Conservation (phyloP, 257 asterid species). For the Thymus quinquecostatus region DNA sequence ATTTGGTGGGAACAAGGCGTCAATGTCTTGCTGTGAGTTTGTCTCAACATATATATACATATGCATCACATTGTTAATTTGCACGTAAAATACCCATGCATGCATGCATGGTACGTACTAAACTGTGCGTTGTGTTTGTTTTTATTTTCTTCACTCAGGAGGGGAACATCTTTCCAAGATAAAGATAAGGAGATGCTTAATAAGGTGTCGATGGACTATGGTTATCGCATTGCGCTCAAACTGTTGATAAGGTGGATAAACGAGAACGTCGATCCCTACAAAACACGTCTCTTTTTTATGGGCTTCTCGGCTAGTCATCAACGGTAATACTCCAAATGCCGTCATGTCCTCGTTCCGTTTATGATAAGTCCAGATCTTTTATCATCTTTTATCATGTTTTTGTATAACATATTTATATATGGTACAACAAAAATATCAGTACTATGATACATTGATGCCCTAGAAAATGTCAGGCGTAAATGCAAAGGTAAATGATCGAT, state of each 20-base stretch:
- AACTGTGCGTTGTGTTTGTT: neutral
- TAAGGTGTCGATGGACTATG: constrained; percentile 51
- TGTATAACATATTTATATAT: too few species aligned
- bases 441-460: too few species aligned
- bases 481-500: too few species aligned
- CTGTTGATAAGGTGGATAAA: constrained; percentile 69
- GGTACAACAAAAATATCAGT: too few species aligned
- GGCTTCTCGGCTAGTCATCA: constrained; percentile 80
- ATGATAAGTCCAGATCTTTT: too few species aligned
- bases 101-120: neutral
- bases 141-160: constrained; percentile 16
- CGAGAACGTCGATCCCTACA: constrained; percentile 58
- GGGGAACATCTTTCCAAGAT: constrained; percentile 66
- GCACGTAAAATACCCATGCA: too few species aligned
- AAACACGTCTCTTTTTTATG: constrained; percentile 58
- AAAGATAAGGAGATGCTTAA: constrained; percentile 45
- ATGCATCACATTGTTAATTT: neutral
- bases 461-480: too few species aligned
- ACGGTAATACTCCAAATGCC: constrained; percentile 34
- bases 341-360: too few species aligned
- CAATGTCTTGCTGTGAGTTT: constrained; percentile 47
- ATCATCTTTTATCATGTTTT: too few species aligned
- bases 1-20: constrained; percentile 86
- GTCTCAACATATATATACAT: neutral
- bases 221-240: constrained; percentile 65